Evolutionary conservation across 1,139 yeast species (phyloP).

Genomic region (Debaryomyces udenii): DNA sequence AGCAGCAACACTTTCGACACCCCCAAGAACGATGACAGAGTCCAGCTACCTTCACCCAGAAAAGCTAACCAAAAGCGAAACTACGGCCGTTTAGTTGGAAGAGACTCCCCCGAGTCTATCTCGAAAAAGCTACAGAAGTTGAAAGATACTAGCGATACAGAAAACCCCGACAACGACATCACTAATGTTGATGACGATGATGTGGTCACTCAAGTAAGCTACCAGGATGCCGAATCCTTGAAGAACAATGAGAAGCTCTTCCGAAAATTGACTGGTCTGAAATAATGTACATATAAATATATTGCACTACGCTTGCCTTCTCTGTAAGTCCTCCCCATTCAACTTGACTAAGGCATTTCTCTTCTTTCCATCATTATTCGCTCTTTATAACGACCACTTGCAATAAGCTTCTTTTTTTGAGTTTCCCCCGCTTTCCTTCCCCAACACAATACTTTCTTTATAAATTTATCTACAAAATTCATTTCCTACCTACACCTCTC

Average conservation of each 20-base stretch:
- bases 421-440: too few species aligned
- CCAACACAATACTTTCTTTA: too few species aligned
- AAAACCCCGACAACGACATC: slow-evolving; percentile 20
- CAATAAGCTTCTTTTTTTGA: too few species aligned
- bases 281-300: background rate
- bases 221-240: slow-evolving; percentile 33
- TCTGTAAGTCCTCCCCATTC: too few species aligned
- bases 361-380: too few species aligned
- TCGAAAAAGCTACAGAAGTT: slow-evolving; percentile 18
- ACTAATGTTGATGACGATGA: slow-evolving; percentile 28
- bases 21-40: slow-evolving; percentile 12
- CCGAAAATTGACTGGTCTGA: slow-evolving; percentile 25
- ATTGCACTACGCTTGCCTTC: too few species aligned
- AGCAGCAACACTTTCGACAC: slow-evolving; percentile 4
- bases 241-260: slow-evolving; percentile 30
- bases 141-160: slow-evolving; percentile 11
- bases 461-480: too few species aligned
- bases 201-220: slow-evolving; percentile 32
- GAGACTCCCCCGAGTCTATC: slow-evolving; percentile 20
- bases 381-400: too few species aligned
- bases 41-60: slow-evolving; percentile 45
- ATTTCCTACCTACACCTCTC: too few species aligned
- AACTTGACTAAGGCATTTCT: too few species aligned
- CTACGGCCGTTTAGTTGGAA: slow-evolving; percentile 39
- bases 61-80: slow-evolving; percentile 34